Base-by-base conservation (phyloP, 2,329 filamentous ascomycete genomes). In the Drechslerella stenobrocha region DNA sequence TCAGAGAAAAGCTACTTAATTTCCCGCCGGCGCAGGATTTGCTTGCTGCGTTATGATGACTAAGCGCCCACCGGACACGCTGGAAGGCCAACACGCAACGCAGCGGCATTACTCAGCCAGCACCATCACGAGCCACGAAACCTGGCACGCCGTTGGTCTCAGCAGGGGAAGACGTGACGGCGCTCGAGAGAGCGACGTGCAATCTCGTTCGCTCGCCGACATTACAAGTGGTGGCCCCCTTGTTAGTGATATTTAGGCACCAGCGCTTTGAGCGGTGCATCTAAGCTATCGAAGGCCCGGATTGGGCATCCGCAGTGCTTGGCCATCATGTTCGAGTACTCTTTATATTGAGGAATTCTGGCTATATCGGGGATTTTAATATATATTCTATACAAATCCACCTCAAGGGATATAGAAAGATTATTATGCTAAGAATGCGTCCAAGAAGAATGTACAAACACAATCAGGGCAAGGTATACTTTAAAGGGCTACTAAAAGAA, bases 71-170 rank as follows among this genome's bases (percentile, higher is more conserved):
- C 13, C 37, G 37, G 11, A 64, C 52, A 47, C 47, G 48, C 34
- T 64, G 46, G 47, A 50, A 40, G 32, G 37, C 37, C 51, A 66
- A 66, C 61, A 55, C 52, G 30, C 18, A 37, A 64, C 51, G 45
- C 44, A 55, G 18, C 15, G 23, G 35, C 8, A n/a, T 4, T 20
- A 40, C 15, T 34, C 24, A 42, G 24, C 52, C 24, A 58, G 35
- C 26, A 23, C 35, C 47, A 64, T 64, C 58, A 63, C 58, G 58
- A 51, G 58, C 48, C 37, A 40, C 7, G 44, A 18, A 18, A 11
- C 57, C 48, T 23, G 50, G 57, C 42, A 53, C 48, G 48, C 48
- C 28, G 18, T n/a, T 7, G 24, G 51, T 65, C 60, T 51, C 52
- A 30, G 51, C 52, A 24, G 30, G 26, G 23, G 32, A 47, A 53